Conservation (phyloP, 352 stramenopile species). For the Phytopythium kandeliae region DNA sequence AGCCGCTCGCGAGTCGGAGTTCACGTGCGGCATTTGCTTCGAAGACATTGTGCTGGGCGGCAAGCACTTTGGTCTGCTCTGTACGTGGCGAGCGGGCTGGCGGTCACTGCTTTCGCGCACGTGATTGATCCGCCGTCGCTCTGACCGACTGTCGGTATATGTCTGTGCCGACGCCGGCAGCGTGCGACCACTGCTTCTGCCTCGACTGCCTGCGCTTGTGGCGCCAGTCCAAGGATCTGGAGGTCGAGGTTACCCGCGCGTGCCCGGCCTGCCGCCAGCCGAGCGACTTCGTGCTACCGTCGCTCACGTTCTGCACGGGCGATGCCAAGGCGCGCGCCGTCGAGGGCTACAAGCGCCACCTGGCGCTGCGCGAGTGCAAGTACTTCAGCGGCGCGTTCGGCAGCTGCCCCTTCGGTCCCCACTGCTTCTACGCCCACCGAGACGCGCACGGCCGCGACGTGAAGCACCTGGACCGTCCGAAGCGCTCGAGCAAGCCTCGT, state of each 20-base stretch:
- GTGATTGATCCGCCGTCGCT: too few species aligned
- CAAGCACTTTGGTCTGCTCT: slow-evolving; percentile 76
- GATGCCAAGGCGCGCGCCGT: slow-evolving; percentile 48
- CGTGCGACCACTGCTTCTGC: slow-evolving; percentile 76
- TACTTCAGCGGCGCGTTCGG: slow-evolving; percentile 69
- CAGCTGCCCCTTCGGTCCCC: slow-evolving; percentile 62
- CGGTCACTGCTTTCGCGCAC: too few species aligned
- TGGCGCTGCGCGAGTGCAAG: slow-evolving; percentile 72
- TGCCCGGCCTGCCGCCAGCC: slow-evolving; percentile 60
- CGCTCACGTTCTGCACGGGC: slow-evolving; percentile 65
- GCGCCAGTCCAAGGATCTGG: slow-evolving; percentile 71
- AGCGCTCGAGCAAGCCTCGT: slow-evolving; percentile 25
- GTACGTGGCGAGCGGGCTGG: slow-evolving; percentile 19
- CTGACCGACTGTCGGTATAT: neutral
- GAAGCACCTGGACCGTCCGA: slow-evolving; percentile 56
- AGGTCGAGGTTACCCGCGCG: slow-evolving; percentile 56
- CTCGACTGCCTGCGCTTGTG: slow-evolving; percentile 65
- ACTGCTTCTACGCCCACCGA: slow-evolving; percentile 77
- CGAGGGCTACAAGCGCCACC: slow-evolving; percentile 68
- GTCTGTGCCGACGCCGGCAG: slow-evolving; percentile 6
- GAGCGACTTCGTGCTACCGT: slow-evolving; percentile 79
- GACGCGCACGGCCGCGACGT: slow-evolving; percentile 50
- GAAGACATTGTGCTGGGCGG: slow-evolving; percentile 71
- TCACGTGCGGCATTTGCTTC: slow-evolving; percentile 78
- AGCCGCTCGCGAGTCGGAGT: slow-evolving; percentile 30